A percentile compares a stretch with the other conserved stretches of the same genome.
Conservation (phyloP, 176 grass and related monocot species). For the Pontederia crassipes region DNA sequence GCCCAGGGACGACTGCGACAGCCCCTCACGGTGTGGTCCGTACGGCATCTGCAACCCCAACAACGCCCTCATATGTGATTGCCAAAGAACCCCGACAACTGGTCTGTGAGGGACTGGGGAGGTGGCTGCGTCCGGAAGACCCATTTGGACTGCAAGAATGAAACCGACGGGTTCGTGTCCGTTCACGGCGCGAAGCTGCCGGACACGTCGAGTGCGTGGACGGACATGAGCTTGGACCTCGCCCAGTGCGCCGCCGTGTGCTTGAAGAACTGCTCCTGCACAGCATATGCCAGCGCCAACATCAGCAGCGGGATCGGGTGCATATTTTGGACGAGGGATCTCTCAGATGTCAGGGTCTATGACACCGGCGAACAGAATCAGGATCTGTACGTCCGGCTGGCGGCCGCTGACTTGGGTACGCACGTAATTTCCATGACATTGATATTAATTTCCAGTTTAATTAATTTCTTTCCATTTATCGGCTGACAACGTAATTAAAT, state of each 20-base stretch:
- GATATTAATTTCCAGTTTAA: background rate
- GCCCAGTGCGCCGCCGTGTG: constrained; percentile 45
- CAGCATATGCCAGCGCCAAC: background rate
- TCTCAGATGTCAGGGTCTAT: background rate
- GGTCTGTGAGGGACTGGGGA: constrained; percentile 37
- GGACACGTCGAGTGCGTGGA: constrained; percentile 47
- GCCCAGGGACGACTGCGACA: constrained; percentile 21
- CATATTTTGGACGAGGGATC: background rate
- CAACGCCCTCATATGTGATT: constrained; percentile 27
- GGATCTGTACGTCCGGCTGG: background rate
- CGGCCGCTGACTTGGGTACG: background rate
- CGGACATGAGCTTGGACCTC: constrained; percentile 35
- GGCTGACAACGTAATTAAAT: no score
- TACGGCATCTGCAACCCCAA: constrained; percentile 42
- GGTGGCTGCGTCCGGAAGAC: constrained; percentile 46
- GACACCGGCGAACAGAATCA: background rate
- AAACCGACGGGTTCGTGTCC: constrained; percentile 44
- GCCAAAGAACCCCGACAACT: constrained; percentile 45
- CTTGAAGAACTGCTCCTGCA: constrained; percentile 40
- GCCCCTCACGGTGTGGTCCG: constrained; percentile 38
- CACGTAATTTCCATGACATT: no score
- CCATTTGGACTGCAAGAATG: constrained; percentile 29
- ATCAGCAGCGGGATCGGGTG: constrained; percentile 5
- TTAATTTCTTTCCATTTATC: background rate
- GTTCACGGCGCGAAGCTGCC: constrained; percentile 43